Base-by-base conservation (phyloP, 2,329 filamentous ascomycete genomes). In the Emergomyces pasteurianus region DNA sequence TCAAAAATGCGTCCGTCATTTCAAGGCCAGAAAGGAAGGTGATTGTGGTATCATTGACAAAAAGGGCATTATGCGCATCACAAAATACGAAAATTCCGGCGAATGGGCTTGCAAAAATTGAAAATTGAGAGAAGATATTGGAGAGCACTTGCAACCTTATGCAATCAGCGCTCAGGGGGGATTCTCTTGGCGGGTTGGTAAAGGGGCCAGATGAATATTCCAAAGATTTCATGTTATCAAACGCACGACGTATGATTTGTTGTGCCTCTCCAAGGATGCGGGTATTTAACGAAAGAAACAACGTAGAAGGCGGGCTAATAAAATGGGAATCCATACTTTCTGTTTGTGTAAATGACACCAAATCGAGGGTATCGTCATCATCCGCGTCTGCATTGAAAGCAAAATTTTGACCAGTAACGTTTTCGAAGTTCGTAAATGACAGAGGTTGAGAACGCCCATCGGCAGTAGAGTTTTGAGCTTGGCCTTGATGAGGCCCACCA, bases 311-410 rank as follows among this genome's bases (percentile, higher is more conserved):
- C 23, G 52, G 49, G 38, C 47, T 40, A 56, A 64, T 43, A 50
- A 63, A 63, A 65, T 43, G 34, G 26, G 36, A n/a, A 54, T 61
- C 34, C 64, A 64, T 65, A 65, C 64, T 65, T 60, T 64, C 64
- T 14, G 61, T 62, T 43, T 65, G 62, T 58, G 61, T 61, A 31
- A 61, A 61, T 9, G 55, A 26, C 18, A 53, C 61, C 46, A 58
- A 54, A 34, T 36, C 42, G 36, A 60, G 59, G 23, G 57, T 16
- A 12, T 61, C 58, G 28, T 59, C 61, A 34, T 58, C 58, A n/a
- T 59, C 34, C 23, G 59, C 62, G 7, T 52, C 54, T 43, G 53
- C n/a, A 8, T 62, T 61, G 26, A 31, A 21, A 16, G 26, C 14
- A 34, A 46, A 18, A 21, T 3, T 46, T 34, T 34, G 16, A 23